phyloP scores from a whole-genome alignment of 306 rosid species.

The Mucuna pruriens region DNA sequence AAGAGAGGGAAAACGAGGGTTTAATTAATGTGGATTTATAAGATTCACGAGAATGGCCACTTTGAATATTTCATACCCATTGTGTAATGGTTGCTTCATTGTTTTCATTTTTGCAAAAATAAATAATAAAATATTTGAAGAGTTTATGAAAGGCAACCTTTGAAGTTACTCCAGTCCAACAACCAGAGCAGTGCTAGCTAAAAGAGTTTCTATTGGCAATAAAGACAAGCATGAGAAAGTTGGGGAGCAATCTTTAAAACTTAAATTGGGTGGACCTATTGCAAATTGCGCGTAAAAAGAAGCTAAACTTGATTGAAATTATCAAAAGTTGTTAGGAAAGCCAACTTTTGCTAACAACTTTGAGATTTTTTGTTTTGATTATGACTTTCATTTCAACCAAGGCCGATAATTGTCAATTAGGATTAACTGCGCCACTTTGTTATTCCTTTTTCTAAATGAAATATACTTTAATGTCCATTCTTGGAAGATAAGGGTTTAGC shows the following conservation, averaged over 20 bases:
- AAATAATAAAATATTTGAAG: neutral
- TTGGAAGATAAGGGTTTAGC: neutral
- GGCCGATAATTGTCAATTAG: neutral
- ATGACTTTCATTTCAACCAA: neutral
- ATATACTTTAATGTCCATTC: neutral
- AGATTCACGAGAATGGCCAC: slow-evolving; percentile 47
- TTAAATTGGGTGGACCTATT: slow-evolving; percentile 37
- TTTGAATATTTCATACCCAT: slow-evolving; percentile 11
- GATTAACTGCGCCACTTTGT: neutral
- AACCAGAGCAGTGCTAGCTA: slow-evolving; percentile 2
- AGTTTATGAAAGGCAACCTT: slow-evolving; percentile 32
- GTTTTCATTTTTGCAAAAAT: neutral
- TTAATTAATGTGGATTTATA: slow-evolving; percentile 38
- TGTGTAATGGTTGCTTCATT: neutral
- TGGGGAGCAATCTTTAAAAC: slow-evolving; percentile 31
- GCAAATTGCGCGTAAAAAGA: slow-evolving; percentile 17
- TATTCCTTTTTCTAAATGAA: neutral
- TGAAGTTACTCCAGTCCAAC: slow-evolving; percentile 42
- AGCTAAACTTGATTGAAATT: slow-evolving; percentile 36
- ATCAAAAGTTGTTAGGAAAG: slow-evolving; percentile 35
- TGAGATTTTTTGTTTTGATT: slow-evolving; percentile 15
- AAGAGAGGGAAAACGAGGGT: neutral
- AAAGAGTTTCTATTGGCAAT: slow-evolving; percentile 38
- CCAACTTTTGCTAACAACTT: slow-evolving; percentile 36
- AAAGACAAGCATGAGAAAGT: slow-evolving; percentile 57